Evolutionary conservation across 495 filamentous ascomycete species (phyloP).

Genomic region (Penicillium desertorum): DNA sequence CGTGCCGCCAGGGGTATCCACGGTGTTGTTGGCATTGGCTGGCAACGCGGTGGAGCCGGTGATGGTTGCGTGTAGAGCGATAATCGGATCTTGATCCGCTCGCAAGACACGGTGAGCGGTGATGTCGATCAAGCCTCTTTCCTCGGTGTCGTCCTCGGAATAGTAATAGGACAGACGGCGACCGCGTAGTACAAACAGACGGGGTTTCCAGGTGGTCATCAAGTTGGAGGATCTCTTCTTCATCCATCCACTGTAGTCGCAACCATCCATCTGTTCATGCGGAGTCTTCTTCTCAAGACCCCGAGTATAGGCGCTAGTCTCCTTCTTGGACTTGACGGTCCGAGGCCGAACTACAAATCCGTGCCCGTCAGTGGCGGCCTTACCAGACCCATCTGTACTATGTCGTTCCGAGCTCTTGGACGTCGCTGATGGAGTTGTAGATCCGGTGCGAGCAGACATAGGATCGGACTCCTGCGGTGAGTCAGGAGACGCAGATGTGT

Average conservation of each 20-base stretch:
- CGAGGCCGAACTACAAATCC: conserved; percentile 46
- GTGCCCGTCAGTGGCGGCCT: conserved; percentile 55
- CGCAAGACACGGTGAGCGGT: conserved; percentile 93
- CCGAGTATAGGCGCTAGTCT: conserved; percentile 88
- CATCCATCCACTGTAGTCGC: conserved; percentile 99
- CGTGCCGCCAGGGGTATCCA: conserved; percentile 35
- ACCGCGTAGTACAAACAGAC: conserved; percentile 90
- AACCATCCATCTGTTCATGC: conserved; percentile 77
- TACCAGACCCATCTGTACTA: conserved; percentile 59
- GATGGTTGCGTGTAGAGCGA: conserved; percentile 85
- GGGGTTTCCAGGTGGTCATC: conserved; percentile 95
- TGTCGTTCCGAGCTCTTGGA: conserved; percentile 77
- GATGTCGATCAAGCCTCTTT: conserved; percentile 96
- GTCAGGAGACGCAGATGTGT: conserved; percentile 44
- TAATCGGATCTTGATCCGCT: conserved; percentile 88
- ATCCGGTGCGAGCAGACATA: conserved; percentile 72
- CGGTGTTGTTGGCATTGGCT: conserved; percentile 56
- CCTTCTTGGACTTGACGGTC: conserved; percentile 76
- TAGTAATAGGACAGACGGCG: conserved; percentile 95
- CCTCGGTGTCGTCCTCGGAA: conserved; percentile 83
- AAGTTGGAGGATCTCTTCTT: conserved; percentile 95
- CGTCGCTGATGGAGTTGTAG: conserved; percentile 80
- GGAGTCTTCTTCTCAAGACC: conserved; percentile 83
- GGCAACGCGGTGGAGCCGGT: conserved; percentile 82
- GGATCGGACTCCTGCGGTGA: conserved; percentile 69